These are phyloP conservation scores for Zymoseptoria tritici DNA, from an alignment of 2,329 filamentous ascomycete species.

Conservation along the genomic window DNA sequence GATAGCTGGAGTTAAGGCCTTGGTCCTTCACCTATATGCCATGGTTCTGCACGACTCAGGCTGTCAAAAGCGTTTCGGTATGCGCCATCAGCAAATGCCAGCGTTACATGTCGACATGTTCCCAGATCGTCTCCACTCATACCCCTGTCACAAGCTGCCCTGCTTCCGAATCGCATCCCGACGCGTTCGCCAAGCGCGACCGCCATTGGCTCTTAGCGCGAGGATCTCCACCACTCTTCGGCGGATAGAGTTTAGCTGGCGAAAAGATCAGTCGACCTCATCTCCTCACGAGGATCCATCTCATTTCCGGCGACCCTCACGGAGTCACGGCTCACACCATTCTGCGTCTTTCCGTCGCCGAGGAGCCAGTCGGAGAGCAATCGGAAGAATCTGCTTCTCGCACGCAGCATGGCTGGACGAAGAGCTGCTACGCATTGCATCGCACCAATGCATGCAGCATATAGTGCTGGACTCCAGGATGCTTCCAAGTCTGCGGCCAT, in stretches of 20 bases:
- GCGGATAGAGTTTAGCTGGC: background rate
- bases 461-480: background rate
- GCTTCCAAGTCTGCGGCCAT: background rate
- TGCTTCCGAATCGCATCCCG: background rate
- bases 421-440: background rate
- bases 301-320: background rate
- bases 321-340: background rate
- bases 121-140: background rate
- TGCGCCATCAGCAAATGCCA: background rate
- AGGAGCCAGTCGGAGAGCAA: background rate
- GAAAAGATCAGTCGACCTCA: background rate
- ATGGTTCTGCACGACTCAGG: background rate
- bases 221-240: background rate
- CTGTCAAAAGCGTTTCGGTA: background rate
- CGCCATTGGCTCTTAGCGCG: background rate
- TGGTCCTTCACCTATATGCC: background rate
- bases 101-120: background rate
- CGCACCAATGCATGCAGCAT: background rate
- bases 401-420: background rate
- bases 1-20: background rate
- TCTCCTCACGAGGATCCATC: background rate
- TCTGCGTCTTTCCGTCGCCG: background rate
- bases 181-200: background rate
- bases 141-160: background rate
- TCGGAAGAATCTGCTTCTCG: background rate